Conservation (phyloP, 129 eudicot species). For the Saussurea involucrata region DNA sequence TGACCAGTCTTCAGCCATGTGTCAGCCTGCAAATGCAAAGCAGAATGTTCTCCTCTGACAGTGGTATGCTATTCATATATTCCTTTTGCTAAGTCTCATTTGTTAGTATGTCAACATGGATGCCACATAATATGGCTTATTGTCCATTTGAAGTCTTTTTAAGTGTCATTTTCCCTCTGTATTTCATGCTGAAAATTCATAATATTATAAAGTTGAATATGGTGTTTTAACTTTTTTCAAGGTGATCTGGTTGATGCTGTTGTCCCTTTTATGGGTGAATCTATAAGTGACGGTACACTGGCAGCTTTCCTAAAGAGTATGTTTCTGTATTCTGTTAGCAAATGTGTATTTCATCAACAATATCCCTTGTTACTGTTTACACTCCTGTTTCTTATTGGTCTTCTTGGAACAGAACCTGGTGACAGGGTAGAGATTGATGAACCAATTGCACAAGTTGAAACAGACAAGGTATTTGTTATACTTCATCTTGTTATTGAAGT, state of each 20-base stretch:
- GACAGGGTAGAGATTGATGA: conserved; percentile 91
- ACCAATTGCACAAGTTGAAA: conserved; percentile 96
- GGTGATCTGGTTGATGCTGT: conserved; percentile 90
- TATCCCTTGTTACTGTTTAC: neutral
- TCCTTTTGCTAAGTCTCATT: neutral
- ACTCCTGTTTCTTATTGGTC: conserved; percentile 1
- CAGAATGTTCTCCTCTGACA: conserved; percentile 64
- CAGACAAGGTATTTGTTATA: conserved; percentile 63
- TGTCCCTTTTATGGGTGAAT: conserved; percentile 98
- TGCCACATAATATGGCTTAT: neutral
- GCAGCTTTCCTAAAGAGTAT: conserved; percentile 86
- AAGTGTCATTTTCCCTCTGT: neutral
- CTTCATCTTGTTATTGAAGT: conserved; percentile 6
- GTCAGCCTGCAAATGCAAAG: conserved; percentile 37
- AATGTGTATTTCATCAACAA: neutral
- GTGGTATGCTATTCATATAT: conserved; percentile 39
- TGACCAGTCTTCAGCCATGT: conserved; percentile 37
- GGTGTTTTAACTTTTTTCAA: conserved; percentile 24
- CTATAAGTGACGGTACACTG: conserved; percentile 85
- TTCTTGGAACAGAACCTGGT: conserved; percentile 73
- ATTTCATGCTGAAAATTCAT: neutral
- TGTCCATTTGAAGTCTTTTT: neutral
- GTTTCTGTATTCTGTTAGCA: conserved; percentile 11
- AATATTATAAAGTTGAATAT: neutral
- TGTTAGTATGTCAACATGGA: neutral